These are phyloP conservation scores for Bathelium albidoporum DNA, from an alignment of 495 filamentous ascomycete species.

Conservation along the genomic window DNA sequence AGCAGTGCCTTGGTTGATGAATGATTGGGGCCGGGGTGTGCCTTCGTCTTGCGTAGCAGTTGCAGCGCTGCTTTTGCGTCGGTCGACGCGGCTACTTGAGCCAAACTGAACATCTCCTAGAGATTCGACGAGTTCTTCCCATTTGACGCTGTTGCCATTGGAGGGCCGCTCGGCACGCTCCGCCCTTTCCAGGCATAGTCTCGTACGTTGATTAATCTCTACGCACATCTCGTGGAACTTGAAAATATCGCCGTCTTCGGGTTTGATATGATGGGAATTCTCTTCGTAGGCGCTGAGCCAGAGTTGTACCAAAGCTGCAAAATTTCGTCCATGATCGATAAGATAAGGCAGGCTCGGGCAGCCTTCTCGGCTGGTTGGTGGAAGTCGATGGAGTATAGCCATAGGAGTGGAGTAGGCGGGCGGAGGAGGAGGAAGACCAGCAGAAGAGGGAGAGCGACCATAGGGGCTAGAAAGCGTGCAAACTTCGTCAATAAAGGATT, in stretches of 20 bases:
- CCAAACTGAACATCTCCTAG: conserved; percentile 33
- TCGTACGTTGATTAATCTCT: conserved; percentile 59
- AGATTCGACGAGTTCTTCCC: conserved; percentile 61
- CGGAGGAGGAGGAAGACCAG: conserved; percentile 45
- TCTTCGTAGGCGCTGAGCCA: conserved; percentile 54
- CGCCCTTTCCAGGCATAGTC: conserved; percentile 57
- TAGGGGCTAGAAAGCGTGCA: conserved; percentile 67
- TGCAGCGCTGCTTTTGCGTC: conserved; percentile 9
- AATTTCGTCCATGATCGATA: conserved; percentile 81
- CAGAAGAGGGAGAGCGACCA: conserved; percentile 31
- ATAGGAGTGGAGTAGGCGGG: conserved; percentile 89
- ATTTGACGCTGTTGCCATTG: conserved; percentile 49
- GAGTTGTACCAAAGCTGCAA: conserved; percentile 74
- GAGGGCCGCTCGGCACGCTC: conserved; percentile 61
- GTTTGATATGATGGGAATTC: conserved; percentile 33
- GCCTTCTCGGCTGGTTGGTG: conserved; percentile 75
- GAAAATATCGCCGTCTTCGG: conserved; percentile 51
- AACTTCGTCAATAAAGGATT: conserved; percentile 74
- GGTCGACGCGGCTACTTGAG: conserved; percentile 11
- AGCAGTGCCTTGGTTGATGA: background rate
- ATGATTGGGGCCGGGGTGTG: conserved; percentile 3
- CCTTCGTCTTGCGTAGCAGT: conserved; percentile 7
- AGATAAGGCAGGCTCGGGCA: conserved; percentile 92
- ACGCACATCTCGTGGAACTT: conserved; percentile 68
- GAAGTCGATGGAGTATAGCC: conserved; percentile 76